These are phyloP conservation scores for Entomortierella chlamydospora DNA, from an alignment of 192 early-diverging fungal species.

Conservation along the genomic window DNA sequence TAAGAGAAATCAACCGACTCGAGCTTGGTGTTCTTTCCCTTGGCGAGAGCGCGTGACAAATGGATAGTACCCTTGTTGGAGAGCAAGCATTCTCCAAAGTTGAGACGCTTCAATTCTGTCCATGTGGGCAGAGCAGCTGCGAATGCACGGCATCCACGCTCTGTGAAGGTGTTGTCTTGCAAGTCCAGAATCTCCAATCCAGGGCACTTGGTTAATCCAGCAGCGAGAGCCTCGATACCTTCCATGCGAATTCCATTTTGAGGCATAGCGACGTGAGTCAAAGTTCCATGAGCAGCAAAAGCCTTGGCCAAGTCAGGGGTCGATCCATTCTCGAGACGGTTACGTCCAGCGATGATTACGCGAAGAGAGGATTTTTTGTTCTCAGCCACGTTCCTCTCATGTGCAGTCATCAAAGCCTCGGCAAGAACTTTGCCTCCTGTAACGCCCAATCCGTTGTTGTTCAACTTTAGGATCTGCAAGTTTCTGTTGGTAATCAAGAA, in stretches of 20 bases:
- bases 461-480: constrained; percentile 87
- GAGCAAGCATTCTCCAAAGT: constrained; percentile 93
- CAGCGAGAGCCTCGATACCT: constrained; percentile 82
- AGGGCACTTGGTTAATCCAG: constrained; percentile 73
- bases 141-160: constrained; percentile 81
- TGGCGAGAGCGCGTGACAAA: constrained; percentile 74
- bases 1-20: constrained; percentile 81
- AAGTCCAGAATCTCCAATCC: constrained; percentile 84
- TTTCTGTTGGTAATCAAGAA: constrained; percentile 86
- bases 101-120: constrained; percentile 81
- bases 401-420: constrained; percentile 81
- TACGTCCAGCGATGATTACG: constrained; percentile 90
- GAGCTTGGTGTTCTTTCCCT: constrained; percentile 65
- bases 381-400: constrained; percentile 74
- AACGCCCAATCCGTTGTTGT: constrained; percentile 98
- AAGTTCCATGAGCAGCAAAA: constrained; percentile 78
- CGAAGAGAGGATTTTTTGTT: constrained; percentile 75
- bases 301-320: constrained; percentile 81
- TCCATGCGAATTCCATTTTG: constrained; percentile 98
- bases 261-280: constrained; percentile 90
- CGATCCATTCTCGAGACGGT: constrained; percentile 92
- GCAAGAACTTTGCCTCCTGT: constrained; percentile 90
- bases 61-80: constrained; percentile 75
- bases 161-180: constrained; percentile 98
- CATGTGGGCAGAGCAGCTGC: constrained; percentile 81